Conservation (phyloP, 2,329 filamentous ascomycete genomes). For the Fusarium sp. region DNA sequence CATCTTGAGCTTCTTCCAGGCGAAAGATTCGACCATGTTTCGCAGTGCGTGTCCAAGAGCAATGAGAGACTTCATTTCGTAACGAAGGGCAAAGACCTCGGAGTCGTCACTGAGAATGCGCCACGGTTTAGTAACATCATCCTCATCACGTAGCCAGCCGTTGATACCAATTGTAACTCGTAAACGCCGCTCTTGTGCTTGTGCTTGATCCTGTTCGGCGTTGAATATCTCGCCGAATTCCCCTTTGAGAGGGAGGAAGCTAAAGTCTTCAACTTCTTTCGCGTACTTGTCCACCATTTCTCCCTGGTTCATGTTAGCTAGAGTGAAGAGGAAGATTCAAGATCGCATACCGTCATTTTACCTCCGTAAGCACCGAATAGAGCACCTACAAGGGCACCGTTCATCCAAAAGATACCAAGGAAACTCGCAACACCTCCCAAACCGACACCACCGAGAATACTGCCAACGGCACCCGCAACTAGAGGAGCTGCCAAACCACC, state of each 20-base stretch:
- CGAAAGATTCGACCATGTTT: constrained; percentile 76
- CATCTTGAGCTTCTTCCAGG: constrained; percentile 77
- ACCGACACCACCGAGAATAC: constrained; percentile 85
- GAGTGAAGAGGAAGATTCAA: no score
- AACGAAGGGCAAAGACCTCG: constrained; percentile 86
- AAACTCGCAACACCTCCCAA: constrained; percentile 88
- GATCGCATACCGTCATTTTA: constrained; percentile 66
- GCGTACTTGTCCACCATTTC: constrained; percentile 90
- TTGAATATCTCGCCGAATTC: constrained; percentile 50
- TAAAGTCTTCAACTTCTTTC: constrained; percentile 83
- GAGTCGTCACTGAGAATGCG: constrained; percentile 74
- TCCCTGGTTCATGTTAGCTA: constrained; percentile 58
- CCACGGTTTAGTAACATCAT: constrained; percentile 85
- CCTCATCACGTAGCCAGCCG: constrained; percentile 81
- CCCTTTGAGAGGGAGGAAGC: constrained; percentile 77
- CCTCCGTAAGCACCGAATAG: constrained; percentile 92
- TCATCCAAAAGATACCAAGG: constrained; percentile 86
- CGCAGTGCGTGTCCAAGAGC: constrained; percentile 79
- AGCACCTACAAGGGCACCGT: constrained; percentile 84
- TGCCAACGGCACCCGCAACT: constrained; percentile 85
- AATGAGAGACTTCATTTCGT: constrained; percentile 82
- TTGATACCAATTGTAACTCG: constrained; percentile 88
- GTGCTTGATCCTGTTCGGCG: constrained; percentile 32
- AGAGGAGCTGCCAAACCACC: constrained; percentile 91
- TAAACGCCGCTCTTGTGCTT: constrained; percentile 62